phyloP scores from a whole-genome alignment of 2,329 filamentous ascomycete genomes.

The Ceratocystis lukuohia region DNA sequence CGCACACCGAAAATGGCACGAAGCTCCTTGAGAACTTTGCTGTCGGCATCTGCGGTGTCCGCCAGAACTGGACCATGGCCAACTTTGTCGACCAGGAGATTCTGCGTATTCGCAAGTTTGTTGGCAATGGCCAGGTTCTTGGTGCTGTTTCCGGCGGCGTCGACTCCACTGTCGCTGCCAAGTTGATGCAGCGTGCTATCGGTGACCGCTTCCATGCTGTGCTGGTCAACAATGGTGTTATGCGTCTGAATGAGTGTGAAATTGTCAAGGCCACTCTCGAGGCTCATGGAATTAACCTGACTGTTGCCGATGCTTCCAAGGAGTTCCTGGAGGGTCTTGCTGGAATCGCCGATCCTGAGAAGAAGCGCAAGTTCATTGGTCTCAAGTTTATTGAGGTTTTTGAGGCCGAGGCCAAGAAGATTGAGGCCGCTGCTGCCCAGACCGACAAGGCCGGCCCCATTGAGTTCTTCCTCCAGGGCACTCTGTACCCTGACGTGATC shows the following conservation, averaged over 20 bases:
- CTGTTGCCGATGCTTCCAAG: slow-evolving; percentile 66
- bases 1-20: slow-evolving; percentile 55
- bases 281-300: slow-evolving; percentile 77
- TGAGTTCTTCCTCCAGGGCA: slow-evolving; percentile 76
- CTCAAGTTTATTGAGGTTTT: slow-evolving; percentile 55
- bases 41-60: slow-evolving; percentile 64
- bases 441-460: slow-evolving; percentile 59
- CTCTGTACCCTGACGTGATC: slow-evolving; percentile 47
- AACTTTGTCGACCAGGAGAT: slow-evolving; percentile 76
- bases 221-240: slow-evolving; percentile 71
- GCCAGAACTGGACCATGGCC: slow-evolving; percentile 71
- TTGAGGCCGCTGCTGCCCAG: slow-evolving; percentile 43
- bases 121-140: slow-evolving; percentile 68
- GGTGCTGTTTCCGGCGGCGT: slow-evolving; percentile 54
- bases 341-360: slow-evolving; percentile 67
- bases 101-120: slow-evolving; percentile 61
- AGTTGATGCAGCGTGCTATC: slow-evolving; percentile 77
- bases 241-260: slow-evolving; percentile 74
- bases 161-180: slow-evolving; percentile 76
- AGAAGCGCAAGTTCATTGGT: slow-evolving; percentile 85
- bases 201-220: slow-evolving; percentile 69
- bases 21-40: slow-evolving; percentile 71
- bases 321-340: slow-evolving; percentile 63
- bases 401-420: slow-evolving; percentile 52
- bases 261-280: slow-evolving; percentile 68